Base-by-base conservation (phyloP, 352 stramenopile species). In the Globisporangium parvum region DNA sequence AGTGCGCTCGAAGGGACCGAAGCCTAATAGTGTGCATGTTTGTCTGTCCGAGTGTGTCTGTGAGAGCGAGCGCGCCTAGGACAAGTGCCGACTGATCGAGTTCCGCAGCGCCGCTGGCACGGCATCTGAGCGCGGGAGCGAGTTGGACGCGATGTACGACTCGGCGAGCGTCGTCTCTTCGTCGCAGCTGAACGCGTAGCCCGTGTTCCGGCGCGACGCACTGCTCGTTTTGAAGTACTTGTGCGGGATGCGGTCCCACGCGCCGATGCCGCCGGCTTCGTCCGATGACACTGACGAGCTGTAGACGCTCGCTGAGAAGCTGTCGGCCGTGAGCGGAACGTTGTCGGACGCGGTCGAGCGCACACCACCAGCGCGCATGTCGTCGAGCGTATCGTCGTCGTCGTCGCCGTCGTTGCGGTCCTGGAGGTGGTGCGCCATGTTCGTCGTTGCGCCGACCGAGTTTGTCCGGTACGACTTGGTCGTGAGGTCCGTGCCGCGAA, bases 141-240 rank as follows among this genome's bases (percentile, higher is more conserved):
- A 87, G 60, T 87, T 91, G 15, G 82, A 91, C 18, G 82, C 82
- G 47, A 92, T 92, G 65, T 90, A 90, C 59, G 78, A 89, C 67
- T 93, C 83, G 47, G 77, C 83, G 17, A 89, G 53, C 44, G 83
- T 91, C 46, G 83, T 93, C 57, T 88, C 78, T 50, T 93, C 80
- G 59, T 93, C 83, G 61, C 79, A 91, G 57, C 80, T 91, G 63
- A 93, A 93, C 28, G 83, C 83, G 51, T 73, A 93, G 45, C 83
- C 83, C 10, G 80, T 91, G 61, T 85, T 87, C 28, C 76, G 70
- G 10, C 73, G 65, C 37, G 55, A 49, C n/a, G 63, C 60, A 17
- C 63, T 60, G 2, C 60, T 78, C 20, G 61, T 28, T 26, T 69
- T 66, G 56, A 75, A 69, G 57, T 72, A 67, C 46, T 69, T 75